Base-by-base conservation (phyloP, 1,284 basidiomycete species). In the Sanghuangporus sanghuang region DNA sequence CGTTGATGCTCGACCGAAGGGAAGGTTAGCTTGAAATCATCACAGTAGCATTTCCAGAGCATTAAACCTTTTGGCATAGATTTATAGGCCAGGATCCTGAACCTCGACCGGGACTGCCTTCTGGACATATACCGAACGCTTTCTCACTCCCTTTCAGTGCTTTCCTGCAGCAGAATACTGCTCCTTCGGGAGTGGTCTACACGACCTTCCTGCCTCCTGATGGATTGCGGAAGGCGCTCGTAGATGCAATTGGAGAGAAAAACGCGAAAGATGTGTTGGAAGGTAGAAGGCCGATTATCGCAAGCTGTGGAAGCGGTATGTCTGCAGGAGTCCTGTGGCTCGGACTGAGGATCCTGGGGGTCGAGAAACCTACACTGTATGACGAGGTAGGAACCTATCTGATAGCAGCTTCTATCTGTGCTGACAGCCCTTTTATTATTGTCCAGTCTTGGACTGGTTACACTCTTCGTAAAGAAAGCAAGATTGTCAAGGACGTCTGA, bases 271-370 rank as follows among this genome's bases (percentile, higher is more conserved):
- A 77, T 50, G 78, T 95, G 16, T 74, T 89, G 56, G 73, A 78
- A 2, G 90, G 90, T 9, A 75, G 85, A 64, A 77, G 81, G 61
- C 73, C 76, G 21, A 83, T 94, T 44, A 81, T 89, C 11, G 85
- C 90, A 35, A 89, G 81, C 64, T 96, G 94, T 76, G 95, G 94
- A 54, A 94, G 91, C 69, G 97, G 97, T 16, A 99, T 99, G 97
- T 98, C 96, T 12, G 97, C 97, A 2, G 93, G 86, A 6, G 80
- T 97, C 6, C 81, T 98, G 11, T 98, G 96, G 95, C 79, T 97
- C 62, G 95, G 92, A 35, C 73, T 96, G 65, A 84, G 87, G 73
- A 71, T 89, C 36, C 72, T 93, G 49, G 87, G 85, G 9, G 83
- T 84, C 4, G 71, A 81, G 44, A 78, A 76, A 27, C 79, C 88